Evolutionary conservation across 1,139 yeast species (phyloP).

Genomic region (Taiozyma sp.): DNA sequence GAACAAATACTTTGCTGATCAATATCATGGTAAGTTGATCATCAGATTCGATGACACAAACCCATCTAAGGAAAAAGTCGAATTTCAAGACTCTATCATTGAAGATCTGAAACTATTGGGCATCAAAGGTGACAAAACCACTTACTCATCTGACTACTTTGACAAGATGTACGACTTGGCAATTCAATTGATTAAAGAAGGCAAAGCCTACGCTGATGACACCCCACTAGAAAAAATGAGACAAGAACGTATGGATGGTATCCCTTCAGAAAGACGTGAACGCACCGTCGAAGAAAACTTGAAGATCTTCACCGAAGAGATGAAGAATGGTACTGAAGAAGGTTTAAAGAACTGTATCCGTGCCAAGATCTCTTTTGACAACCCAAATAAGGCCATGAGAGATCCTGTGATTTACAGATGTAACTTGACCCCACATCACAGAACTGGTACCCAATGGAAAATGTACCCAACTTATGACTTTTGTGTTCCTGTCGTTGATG

Average conservation of each 20-base stretch:
- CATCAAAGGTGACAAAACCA: conserved; percentile 80
- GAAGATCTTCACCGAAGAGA: conserved; percentile 77
- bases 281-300: conserved; percentile 89
- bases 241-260: conserved; percentile 97
- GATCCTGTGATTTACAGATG: conserved; percentile 98
- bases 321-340: conserved; percentile 88
- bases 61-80: conserved; percentile 91
- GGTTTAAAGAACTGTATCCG: conserved; percentile 89
- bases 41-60: conserved; percentile 97
- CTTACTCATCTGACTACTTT: conserved; percentile 92
- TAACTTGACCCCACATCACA: conserved; percentile 94
- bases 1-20: conserved; percentile 92
- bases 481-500: conserved; percentile 95
- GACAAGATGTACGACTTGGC: conserved; percentile 85
- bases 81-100: conserved; percentile 86
- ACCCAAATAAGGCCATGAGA: conserved; percentile 88
- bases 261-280: conserved; percentile 85
- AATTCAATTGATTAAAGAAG: conserved; percentile 81
- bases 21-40: conserved; percentile 89
- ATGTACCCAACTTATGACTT: conserved; percentile 97
- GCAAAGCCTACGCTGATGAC: conserved; percentile 95
- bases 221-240: conserved; percentile 93
- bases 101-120: conserved; percentile 89
- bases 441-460: conserved; percentile 90
- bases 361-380: conserved; percentile 90